Conservation (phyloP, 805 yeast species). For the Kazachstania martiniae region DNA sequence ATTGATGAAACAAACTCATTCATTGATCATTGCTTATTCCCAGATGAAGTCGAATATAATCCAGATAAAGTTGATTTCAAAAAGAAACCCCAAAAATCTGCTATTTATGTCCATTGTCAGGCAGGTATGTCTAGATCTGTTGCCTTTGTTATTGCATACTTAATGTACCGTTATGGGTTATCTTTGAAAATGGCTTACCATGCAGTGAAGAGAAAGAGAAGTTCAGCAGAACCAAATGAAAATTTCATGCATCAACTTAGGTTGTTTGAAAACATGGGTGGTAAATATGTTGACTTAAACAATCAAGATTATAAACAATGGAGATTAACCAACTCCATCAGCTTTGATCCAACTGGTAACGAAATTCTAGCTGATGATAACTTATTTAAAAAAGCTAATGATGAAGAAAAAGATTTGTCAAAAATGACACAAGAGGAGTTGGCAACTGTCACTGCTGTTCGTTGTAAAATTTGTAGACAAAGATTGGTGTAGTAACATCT, state of each 20-base stretch:
- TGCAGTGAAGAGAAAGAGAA: constrained; percentile 59
- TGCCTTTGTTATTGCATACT: constrained; percentile 75
- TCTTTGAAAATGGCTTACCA: constrained; percentile 52
- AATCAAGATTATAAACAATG: constrained; percentile 34
- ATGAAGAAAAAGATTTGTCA: constrained; percentile 16
- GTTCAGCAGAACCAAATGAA: constrained; percentile 57
- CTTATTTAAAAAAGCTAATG: constrained; percentile 23
- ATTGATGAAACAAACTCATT: constrained; percentile 54
- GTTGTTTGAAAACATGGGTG: constrained; percentile 41
- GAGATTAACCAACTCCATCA: constrained; percentile 29
- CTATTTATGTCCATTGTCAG: constrained; percentile 63
- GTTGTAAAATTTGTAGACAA: constrained; percentile 79
- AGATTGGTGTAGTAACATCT: constrained; percentile 52
- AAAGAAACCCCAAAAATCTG: constrained; percentile 32
- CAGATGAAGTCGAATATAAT: constrained; percentile 27
- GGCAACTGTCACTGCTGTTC: constrained; percentile 30
- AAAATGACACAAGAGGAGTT: constrained; percentile 20
- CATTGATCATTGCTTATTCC: constrained; percentile 53
- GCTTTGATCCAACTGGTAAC: constrained; percentile 34
- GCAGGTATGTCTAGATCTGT: constrained; percentile 92
- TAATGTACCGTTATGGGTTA: constrained; percentile 67
- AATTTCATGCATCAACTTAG: constrained; percentile 65
- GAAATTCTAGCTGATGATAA: constrained; percentile 22
- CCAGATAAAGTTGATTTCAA: constrained; percentile 23
- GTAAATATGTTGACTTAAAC: constrained; percentile 18